A percentile compares a stretch with the other conserved stretches of the same genome.
These are phyloP conservation scores for Russula vinacea DNA, from an alignment of 768 basidiomycete species.

Conservation along the genomic window DNA sequence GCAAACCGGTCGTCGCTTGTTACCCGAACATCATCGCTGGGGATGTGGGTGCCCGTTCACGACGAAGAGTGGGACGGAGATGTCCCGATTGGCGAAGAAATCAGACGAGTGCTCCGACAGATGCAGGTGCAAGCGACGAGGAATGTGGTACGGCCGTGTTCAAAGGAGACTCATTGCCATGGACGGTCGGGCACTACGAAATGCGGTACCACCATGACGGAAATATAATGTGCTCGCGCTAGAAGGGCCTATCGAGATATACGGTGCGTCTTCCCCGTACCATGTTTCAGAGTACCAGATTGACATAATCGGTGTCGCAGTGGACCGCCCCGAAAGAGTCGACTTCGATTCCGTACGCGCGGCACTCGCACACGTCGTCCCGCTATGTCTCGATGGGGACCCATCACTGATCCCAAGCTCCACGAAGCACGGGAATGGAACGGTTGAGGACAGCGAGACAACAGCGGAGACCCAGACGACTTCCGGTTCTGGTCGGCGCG, in stretches of 20 bases:
- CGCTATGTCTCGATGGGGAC: slow-evolving; percentile 84
- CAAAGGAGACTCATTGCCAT: slow-evolving; percentile 75
- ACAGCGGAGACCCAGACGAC: slow-evolving; percentile 77
- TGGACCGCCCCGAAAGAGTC: slow-evolving; percentile 61
- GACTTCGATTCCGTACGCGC: slow-evolving; percentile 64
- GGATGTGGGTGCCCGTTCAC: slow-evolving; percentile 91
- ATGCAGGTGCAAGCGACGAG: slow-evolving; percentile 40
- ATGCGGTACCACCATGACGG: slow-evolving; percentile 94
- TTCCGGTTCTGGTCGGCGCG: slow-evolving; percentile 90
- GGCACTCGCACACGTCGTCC: slow-evolving; percentile 71
- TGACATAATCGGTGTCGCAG: slow-evolving; percentile 39
- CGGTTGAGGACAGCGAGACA: slow-evolving; percentile 34
- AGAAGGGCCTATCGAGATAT: slow-evolving; percentile 84
- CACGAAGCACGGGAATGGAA: slow-evolving; percentile 27
- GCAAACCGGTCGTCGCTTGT: slow-evolving; percentile 82
- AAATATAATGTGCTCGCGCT: slow-evolving; percentile 93
- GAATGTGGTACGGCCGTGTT: slow-evolving; percentile 70
- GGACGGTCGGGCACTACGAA: slow-evolving; percentile 85
- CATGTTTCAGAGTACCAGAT: background rate
- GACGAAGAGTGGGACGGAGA: slow-evolving; percentile 94
- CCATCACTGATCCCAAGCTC: slow-evolving; percentile 72
- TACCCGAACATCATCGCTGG: slow-evolving; percentile 80
- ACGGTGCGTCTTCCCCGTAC: slow-evolving; percentile 50
- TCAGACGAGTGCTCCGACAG: slow-evolving; percentile 33
- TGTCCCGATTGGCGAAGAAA: slow-evolving; percentile 51